Evolutionary conservation across 2,329 filamentous ascomycete genomes (phyloP).

Genomic region (Ampelomyces quisqualis): DNA sequence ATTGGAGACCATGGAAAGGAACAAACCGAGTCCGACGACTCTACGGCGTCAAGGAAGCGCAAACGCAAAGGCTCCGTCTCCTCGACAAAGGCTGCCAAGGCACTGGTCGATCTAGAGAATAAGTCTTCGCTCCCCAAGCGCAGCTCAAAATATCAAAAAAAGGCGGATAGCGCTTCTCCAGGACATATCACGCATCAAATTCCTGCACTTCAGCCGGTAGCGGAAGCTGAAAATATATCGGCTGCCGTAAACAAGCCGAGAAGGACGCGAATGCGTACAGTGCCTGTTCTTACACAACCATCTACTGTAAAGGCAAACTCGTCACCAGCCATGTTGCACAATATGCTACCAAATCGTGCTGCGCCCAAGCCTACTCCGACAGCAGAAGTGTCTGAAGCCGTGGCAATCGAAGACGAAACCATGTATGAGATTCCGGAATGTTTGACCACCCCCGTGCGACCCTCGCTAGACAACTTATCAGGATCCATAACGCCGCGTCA

Average conservation of each 20-base stretch:
- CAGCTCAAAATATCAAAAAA: constrained; percentile 32
- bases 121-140: constrained; percentile 16
- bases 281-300: constrained; percentile 16
- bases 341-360: constrained; percentile 33
- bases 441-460: constrained; percentile 21
- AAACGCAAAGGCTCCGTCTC: constrained; percentile 31
- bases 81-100: constrained; percentile 14
- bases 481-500: constrained; percentile 43
- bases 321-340: constrained; percentile 36
- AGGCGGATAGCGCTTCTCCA: constrained; percentile 22
- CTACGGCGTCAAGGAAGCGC: constrained; percentile 33
- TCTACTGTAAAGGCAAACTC: constrained; percentile 32
- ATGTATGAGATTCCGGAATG: constrained; percentile 40
- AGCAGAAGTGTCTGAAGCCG: constrained; percentile 13
- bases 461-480: constrained; percentile 12
- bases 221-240: constrained; percentile 3
- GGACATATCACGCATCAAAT: constrained; percentile 4
- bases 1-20: constrained; percentile 10
- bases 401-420: constrained; percentile 31
- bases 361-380: constrained; percentile 17
- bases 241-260: constrained; percentile 26
- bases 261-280: constrained; percentile 28
- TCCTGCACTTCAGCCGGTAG: neutral
- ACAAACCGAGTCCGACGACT: constrained; percentile 29
- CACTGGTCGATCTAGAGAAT: constrained; percentile 5